Evolutionary conservation across 2,329 filamentous ascomycete species (phyloP), one percentile per base, ranked within the genome.

Genomic region (Truncatella angustata): DNA sequence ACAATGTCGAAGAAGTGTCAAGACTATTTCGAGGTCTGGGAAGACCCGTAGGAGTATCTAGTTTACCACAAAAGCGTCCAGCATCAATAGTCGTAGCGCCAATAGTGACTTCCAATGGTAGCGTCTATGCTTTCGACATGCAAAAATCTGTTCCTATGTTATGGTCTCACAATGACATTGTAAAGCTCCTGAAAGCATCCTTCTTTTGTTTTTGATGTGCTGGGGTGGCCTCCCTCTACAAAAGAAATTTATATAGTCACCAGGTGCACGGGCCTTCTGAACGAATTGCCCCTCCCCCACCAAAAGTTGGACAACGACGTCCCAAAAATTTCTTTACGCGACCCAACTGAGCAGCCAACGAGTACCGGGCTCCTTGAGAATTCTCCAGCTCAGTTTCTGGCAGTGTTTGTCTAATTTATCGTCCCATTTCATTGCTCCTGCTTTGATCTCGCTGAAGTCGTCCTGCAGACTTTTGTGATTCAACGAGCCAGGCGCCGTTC

Each of bases 281-380:
- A n/a, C 1, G 28, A 21, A 40, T 36, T 50, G 44, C 51, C 51
- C 51, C 36, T 44, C 51, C 51, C 51, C 51, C 51, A 53, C 51
- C 51, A 53, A 49, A 47, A 48, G 21, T 36, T 14, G 30, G 18
- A 44, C 23, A 11, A 24, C 36, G 12, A 50, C 16, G 30, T 49
- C 24, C 45, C 32, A 20, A 23, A 49, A 49, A 49, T 49, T 49
- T 46, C 23, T 23, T 32, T 14, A 11, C n/a, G 20, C 32, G 30
- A 14, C 20, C 14, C n/a, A 24, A 36, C 37, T 46, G 30, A 11
- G 28, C 30, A 34, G 7, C 23, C 12, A 12, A 20, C 36, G 36
- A 43, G 23, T 14, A 24, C n/a, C 23, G 6, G 14, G 28, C 40
- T n/a, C 21, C 20, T 26, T 11, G 37, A 39, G 37, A 11, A 40